Evolutionary conservation across 2,329 filamentous ascomycete genomes (phyloP).

Genomic region (Diplodia scrobiculata): DNA sequence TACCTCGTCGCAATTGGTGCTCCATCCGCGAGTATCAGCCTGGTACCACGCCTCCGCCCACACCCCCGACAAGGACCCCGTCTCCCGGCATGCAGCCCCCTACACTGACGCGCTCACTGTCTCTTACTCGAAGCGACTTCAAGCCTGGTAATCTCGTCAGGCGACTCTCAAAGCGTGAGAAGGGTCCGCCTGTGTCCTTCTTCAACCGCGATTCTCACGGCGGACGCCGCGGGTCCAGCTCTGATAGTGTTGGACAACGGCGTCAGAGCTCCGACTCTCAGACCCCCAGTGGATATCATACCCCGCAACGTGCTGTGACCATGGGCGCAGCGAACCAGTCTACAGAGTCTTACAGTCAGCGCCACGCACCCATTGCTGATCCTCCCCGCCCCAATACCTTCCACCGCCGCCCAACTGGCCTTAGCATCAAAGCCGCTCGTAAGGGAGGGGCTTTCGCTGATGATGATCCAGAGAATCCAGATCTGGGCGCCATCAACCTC

Average conservation of each 20-base stretch:
- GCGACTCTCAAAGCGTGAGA: slow-evolving; percentile 40
- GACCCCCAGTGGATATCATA: slow-evolving; percentile 24
- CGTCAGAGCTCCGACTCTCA: slow-evolving; percentile 15
- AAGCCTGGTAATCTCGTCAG: slow-evolving; percentile 48
- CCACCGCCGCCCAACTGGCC: slow-evolving; percentile 49
- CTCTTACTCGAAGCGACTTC: slow-evolving; percentile 36
- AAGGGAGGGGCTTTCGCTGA: slow-evolving; percentile 34
- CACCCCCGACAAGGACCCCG: slow-evolving; percentile 51
- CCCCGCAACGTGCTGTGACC: slow-evolving; percentile 36
- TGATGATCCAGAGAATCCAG: slow-evolving; percentile 29
- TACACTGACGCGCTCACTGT: slow-evolving; percentile 38
- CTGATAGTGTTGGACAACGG: slow-evolving; percentile 7
- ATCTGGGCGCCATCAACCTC: slow-evolving; percentile 63
- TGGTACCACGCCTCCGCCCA: slow-evolving; percentile 70
- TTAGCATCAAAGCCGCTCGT: slow-evolving; percentile 46
- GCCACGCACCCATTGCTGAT: slow-evolving; percentile 25
- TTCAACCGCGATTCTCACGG: slow-evolving; percentile 35
- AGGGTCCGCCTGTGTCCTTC: slow-evolving; percentile 42
- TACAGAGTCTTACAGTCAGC: slow-evolving; percentile 7
- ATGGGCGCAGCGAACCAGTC: neutral
- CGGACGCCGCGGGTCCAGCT: slow-evolving; percentile 18
- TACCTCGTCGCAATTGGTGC: slow-evolving; percentile 94
- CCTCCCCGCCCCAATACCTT: slow-evolving; percentile 45
- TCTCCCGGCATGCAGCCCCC: slow-evolving; percentile 36
- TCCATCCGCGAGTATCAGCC: slow-evolving; percentile 84